Conservation (phyloP, 306 rosid genomes). For the Citrullus amarus region DNA sequence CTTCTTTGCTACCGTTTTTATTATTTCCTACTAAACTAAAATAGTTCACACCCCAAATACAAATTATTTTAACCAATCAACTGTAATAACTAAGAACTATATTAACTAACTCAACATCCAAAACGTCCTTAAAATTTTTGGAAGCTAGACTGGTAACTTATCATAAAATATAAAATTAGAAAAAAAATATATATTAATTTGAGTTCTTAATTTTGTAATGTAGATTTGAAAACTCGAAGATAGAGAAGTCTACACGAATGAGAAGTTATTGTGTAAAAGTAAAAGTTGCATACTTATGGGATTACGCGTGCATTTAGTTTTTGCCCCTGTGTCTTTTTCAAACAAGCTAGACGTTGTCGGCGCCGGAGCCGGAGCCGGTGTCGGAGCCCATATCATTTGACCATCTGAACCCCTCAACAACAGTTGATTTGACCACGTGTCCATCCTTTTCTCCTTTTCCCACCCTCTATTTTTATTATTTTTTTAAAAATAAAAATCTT, state of each 20-base stretch:
- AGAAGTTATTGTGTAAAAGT: background rate
- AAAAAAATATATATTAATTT: too few species aligned
- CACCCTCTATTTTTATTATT: background rate
- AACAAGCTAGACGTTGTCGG: background rate
- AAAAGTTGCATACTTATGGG: background rate
- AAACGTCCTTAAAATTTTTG: too few species aligned
- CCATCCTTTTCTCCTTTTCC: background rate
- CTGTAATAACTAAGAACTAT: too few species aligned
- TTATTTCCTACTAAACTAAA: too few species aligned
- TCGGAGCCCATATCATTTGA: background rate
- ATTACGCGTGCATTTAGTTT: background rate
- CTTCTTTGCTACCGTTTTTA: too few species aligned
- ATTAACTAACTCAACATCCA: too few species aligned
- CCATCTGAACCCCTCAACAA: background rate
- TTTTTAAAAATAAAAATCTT: too few species aligned
- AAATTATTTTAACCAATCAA: too few species aligned
- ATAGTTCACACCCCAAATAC: too few species aligned
- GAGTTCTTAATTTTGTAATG: too few species aligned
- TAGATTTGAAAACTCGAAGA: background rate
- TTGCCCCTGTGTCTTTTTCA: background rate
- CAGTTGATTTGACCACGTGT: background rate
- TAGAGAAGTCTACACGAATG: background rate
- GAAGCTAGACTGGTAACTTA: too few species aligned
- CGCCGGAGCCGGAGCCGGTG: background rate
- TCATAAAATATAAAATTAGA: too few species aligned